Percentiles rank a stretch among this genome's conserved stretches.
Evolutionary conservation across 2,329 filamentous ascomycete species (phyloP).

Genomic region (Escovopsis sp.): DNA sequence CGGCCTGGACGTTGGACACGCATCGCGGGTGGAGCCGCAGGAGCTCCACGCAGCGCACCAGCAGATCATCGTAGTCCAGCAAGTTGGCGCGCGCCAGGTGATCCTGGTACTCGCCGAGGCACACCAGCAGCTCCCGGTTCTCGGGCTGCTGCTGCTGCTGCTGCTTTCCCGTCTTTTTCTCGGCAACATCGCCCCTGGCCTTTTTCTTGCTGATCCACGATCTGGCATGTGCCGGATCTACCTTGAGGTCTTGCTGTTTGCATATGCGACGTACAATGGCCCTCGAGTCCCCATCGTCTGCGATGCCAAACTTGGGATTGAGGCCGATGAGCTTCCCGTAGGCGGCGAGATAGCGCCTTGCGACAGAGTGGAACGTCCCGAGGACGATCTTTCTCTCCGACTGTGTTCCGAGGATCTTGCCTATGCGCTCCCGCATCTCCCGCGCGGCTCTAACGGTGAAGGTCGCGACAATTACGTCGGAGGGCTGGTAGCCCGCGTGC

Average conservation of each 20-base stretch:
- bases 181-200: conserved; percentile 35
- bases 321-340: conserved; percentile 81
- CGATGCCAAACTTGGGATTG: conserved; percentile 74
- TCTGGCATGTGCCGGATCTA: conserved; percentile 58
- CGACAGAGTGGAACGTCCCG: conserved; percentile 90
- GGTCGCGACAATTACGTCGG: conserved; percentile 86
- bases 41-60: conserved; percentile 70
- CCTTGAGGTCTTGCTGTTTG: conserved; percentile 51
- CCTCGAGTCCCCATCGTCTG: conserved; percentile 66
- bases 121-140: conserved; percentile 48
- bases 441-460: conserved; percentile 91
- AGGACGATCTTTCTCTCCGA: conserved; percentile 65
- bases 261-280: conserved; percentile 71
- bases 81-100: conserved; percentile 64
- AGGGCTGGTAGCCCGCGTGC: conserved; percentile 55
- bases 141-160: conserved; percentile 18
- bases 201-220: conserved; percentile 62
- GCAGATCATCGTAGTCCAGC: conserved; percentile 86
- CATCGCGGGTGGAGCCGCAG: conserved; percentile 60
- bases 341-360: conserved; percentile 64
- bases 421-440: conserved; percentile 86
- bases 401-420: conserved; percentile 62
- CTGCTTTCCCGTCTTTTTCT: conserved; percentile 5
- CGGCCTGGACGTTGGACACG: conserved; percentile 77
- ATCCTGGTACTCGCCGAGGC: conserved; percentile 63